Conservation (phyloP, 345 rosid genomes). For the Ailanthus altissimus region DNA sequence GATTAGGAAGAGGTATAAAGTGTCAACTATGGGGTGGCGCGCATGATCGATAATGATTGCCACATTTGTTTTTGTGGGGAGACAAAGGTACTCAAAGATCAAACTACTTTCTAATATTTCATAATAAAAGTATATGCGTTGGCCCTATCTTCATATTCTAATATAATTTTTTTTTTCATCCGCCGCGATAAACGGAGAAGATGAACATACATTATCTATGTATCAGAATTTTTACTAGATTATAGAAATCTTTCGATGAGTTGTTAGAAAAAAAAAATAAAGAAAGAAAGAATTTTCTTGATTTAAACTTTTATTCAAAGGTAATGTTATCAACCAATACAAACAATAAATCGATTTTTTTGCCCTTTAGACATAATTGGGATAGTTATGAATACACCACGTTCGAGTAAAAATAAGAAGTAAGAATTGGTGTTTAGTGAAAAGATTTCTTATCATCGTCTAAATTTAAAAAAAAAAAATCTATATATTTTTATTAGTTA, state of each 20-base stretch:
- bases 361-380: too few species aligned
- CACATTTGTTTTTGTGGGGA: conserved; percentile 37
- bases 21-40: conserved; percentile 31
- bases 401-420: too few species aligned
- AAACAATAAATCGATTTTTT: too few species aligned
- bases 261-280: too few species aligned
- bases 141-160: background rate
- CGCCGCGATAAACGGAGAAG: background rate
- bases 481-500: too few species aligned
- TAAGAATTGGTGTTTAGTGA: too few species aligned
- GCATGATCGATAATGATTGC: conserved; percentile 61
- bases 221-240: background rate
- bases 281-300: too few species aligned
- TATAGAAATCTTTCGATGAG: background rate
- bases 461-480: too few species aligned
- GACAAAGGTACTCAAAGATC: background rate
- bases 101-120: conserved; percentile 11
- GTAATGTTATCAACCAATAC: too few species aligned
- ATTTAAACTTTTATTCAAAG: too few species aligned
- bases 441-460: too few species aligned
- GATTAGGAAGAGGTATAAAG: background rate
- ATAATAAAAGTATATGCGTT: background rate
- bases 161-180: background rate
- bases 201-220: background rate
- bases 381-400: too few species aligned